phyloP scores from a whole-genome alignment of 208 protist genomes.

The Leishmania aethiopica region DNA sequence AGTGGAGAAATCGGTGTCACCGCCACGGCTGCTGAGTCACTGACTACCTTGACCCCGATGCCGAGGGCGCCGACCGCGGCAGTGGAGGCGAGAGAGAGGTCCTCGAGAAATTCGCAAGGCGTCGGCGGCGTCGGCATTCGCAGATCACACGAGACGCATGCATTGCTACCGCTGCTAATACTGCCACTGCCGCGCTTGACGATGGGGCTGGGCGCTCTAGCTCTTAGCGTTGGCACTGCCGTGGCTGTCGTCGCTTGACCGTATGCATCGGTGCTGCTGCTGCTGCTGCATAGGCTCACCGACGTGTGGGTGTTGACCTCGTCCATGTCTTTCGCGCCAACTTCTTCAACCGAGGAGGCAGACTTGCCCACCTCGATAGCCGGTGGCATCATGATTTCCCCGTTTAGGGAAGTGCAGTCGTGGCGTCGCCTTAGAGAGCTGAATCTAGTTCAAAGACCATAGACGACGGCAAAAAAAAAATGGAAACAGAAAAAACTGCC shows the following conservation, averaged over 20 bases:
- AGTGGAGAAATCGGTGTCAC: neutral
- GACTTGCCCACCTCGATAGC: neutral
- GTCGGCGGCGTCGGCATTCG: slow-evolving; percentile 12
- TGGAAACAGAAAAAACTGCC: neutral
- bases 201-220: neutral
- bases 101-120: slow-evolving; percentile 14
- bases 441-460: no score
- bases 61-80: neutral
- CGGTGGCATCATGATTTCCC: neutral
- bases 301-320: slow-evolving; percentile 33
- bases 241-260: neutral
- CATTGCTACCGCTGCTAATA: neutral
- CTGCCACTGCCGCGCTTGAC: neutral
- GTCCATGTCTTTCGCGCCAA: slow-evolving; percentile 20
- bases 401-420: neutral
- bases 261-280: slow-evolving; percentile 4
- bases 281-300: slow-evolving; percentile 31
- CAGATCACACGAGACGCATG: neutral
- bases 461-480: neutral
- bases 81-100: neutral
- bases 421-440: neutral
- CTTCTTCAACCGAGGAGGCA: neutral
- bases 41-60: neutral
- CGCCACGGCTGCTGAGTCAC: neutral
- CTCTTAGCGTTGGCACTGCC: neutral